Percentiles rank a stretch among this genome's conserved stretches.
phyloP scores from a whole-genome alignment of 176 grass and related monocot genomes.

The Oryza coarctata region DNA sequence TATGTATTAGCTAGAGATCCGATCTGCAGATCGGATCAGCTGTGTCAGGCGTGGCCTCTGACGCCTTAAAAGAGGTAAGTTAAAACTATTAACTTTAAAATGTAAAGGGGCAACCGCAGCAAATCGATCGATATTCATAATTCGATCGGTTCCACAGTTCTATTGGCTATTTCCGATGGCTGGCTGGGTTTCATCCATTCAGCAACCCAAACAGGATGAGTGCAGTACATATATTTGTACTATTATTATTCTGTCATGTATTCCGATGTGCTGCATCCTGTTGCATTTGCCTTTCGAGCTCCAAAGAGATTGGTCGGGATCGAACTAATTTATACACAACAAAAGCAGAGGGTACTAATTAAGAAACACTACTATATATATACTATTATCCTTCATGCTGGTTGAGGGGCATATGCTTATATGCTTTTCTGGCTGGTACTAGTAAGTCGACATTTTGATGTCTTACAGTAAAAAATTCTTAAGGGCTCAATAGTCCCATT shows the following conservation, averaged over 20 bases:
- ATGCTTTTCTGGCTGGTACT: not conserved
- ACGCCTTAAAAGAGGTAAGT: not conserved
- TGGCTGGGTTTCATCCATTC: not conserved
- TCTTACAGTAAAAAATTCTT: not conserved
- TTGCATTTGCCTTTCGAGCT: not conserved
- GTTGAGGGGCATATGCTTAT: not conserved
- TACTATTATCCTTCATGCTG: not conserved
- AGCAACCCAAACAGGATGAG: not conserved
- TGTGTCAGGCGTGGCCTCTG: slow-evolving; percentile 19
- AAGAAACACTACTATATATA: not conserved
- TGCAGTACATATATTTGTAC: not conserved
- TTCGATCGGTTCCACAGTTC: not conserved
- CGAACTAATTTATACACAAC: not conserved
- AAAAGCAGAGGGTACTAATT: not conserved
- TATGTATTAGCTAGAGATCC: not conserved
- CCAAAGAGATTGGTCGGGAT: not conserved
- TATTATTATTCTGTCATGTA: not conserved
- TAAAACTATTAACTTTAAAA: not conserved
- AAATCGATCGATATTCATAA: slow-evolving; percentile 22
- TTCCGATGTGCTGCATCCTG: not conserved
- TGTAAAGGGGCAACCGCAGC: slow-evolving; percentile 25
- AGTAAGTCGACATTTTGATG: slow-evolving; percentile 30
- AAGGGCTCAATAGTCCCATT: not conserved
- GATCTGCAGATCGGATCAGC: slow-evolving; percentile 1
- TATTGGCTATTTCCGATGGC: not conserved